These are phyloP conservation scores for Monosporascus sp. DNA, from an alignment of 2,329 filamentous ascomycete genomes.

Conservation along the genomic window DNA sequence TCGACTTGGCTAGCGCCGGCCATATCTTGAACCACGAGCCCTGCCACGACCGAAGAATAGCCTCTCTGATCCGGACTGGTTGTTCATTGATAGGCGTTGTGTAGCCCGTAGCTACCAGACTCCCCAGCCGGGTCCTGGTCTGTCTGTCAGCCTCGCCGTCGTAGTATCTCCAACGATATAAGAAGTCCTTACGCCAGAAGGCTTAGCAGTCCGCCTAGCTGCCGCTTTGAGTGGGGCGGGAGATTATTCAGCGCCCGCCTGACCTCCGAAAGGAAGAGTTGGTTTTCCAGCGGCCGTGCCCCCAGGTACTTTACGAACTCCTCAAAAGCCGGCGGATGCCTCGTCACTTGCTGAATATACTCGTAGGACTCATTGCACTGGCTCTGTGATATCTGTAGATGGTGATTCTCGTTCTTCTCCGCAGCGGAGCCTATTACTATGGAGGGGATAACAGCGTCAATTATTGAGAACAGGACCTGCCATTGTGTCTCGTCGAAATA, in stretches of 20 bases:
- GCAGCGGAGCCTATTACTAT: constrained; percentile 39
- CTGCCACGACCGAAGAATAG: constrained; percentile 59
- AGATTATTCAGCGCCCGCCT: constrained; percentile 35
- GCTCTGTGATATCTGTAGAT: constrained; percentile 43
- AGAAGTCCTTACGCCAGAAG: constrained; percentile 36
- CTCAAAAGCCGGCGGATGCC: constrained; percentile 33
- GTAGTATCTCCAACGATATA: no score
- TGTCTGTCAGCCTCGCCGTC: constrained; percentile 6
- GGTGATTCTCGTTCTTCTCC: constrained; percentile 30
- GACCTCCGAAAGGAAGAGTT: constrained; percentile 47
- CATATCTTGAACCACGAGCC: constrained; percentile 50
- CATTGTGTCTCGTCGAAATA: constrained; percentile 40
- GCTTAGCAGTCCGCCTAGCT: constrained; percentile 34
- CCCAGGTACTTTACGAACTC: constrained; percentile 48
- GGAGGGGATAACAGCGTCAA: constrained; percentile 57
- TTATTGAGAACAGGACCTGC: constrained; percentile 46
- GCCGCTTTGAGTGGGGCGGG: constrained; percentile 26
- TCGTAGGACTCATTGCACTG: constrained; percentile 44
- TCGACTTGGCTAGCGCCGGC: constrained; percentile 48
- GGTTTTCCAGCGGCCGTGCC: constrained; percentile 45
- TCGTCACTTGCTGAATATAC: constrained; percentile 29
- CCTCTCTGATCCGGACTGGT: constrained; percentile 53
- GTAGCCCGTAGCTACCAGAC: constrained; percentile 63
- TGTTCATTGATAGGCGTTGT: constrained; percentile 57
- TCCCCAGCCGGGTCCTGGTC: constrained; percentile 55